These are phyloP conservation scores for Peltaster fructicola DNA, from an alignment of 2,329 filamentous ascomycete species.

Conservation along the genomic window DNA sequence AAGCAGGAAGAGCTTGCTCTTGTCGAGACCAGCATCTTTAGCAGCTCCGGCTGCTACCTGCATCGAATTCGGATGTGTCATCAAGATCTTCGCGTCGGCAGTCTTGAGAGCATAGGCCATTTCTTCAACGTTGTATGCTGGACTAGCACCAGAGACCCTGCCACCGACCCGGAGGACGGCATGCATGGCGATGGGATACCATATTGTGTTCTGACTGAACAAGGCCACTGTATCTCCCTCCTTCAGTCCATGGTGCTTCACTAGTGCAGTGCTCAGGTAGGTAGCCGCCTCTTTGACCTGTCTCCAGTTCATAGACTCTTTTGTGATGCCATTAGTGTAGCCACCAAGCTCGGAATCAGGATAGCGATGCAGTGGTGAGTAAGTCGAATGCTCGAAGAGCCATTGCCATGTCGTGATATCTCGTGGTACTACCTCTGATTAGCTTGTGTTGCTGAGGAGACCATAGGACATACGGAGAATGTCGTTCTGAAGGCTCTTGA, in stretches of 20 bases:
- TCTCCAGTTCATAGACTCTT: constrained; percentile 39
- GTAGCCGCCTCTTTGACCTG: constrained; percentile 40
- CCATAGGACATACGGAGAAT: too few relatives aligned
- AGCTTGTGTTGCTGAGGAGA: constrained; percentile 1
- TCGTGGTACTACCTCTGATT: constrained; percentile 29
- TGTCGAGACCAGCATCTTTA: constrained; percentile 34
- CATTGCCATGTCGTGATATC: constrained; percentile 42
- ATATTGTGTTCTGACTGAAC: constrained; percentile 47
- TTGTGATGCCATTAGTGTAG: constrained; percentile 41
- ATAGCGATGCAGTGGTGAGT: constrained; percentile 30
- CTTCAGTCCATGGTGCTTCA: constrained; percentile 36
- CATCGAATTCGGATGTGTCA: constrained; percentile 38
- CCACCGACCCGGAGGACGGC: constrained; percentile 36
- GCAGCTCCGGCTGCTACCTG: constrained; percentile 38
- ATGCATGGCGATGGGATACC: constrained; percentile 48
- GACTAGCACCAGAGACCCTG: constrained; percentile 43
- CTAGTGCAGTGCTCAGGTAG: constrained; percentile 42
- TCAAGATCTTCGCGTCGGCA: constrained; percentile 37
- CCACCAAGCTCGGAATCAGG: constrained; percentile 27
- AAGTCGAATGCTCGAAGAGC: constrained; percentile 37
- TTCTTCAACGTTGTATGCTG: constrained; percentile 50
- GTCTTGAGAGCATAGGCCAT: constrained; percentile 48
- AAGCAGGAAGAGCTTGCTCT: constrained; percentile 37
- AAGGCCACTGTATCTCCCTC: constrained; percentile 40
- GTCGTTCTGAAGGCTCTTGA: constrained; percentile 9